A percentile compares a stretch with the other conserved stretches of the same genome.
Evolutionary conservation across 257 asterid genomes (phyloP).

Genomic region (Rubia yunnanensis): DNA sequence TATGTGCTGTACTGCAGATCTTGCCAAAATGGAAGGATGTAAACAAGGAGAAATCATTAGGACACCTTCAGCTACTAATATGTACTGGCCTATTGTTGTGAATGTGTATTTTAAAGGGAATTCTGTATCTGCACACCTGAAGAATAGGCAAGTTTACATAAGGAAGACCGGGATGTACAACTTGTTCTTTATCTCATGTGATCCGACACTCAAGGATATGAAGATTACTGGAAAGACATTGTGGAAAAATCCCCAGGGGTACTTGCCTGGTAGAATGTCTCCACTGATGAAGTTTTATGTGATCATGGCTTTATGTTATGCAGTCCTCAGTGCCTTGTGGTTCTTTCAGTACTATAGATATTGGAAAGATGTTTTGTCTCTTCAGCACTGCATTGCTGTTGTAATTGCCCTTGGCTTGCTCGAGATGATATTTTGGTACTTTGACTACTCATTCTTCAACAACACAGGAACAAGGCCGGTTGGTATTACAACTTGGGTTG

Average conservation of each 20-base stretch:
- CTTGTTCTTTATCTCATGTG: conserved; percentile 90
- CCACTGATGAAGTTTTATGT: conserved; percentile 83
- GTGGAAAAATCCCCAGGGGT: conserved; percentile 93
- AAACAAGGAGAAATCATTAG: conserved; percentile 78
- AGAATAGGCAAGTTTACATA: conserved; percentile 58
- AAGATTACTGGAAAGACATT: conserved; percentile 75
- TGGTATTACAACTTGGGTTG: conserved; percentile 92
- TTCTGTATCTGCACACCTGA: conserved; percentile 49
- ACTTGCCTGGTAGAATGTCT: conserved; percentile 95
- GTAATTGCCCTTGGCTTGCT: conserved; percentile 86
- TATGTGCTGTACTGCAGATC: conserved; percentile 95
- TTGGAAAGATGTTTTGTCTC: conserved; percentile 76
- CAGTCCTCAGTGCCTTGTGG: conserved; percentile 65
- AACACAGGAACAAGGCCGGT: conserved; percentile 80
- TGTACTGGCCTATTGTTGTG: conserved; percentile 69
- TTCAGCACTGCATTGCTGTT: conserved; percentile 86
- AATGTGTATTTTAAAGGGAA: conserved; percentile 61
- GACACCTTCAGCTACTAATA: conserved; percentile 52
- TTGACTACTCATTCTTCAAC: conserved; percentile 81
- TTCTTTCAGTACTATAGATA: conserved; percentile 70
- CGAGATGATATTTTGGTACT: conserved; percentile 92
- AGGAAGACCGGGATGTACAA: conserved; percentile 90
- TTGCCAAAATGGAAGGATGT: conserved; percentile 93
- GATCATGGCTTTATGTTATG: conserved; percentile 66
- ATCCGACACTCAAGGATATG: conserved; percentile 76